Base-by-base conservation (phyloP, 805 yeast genomes). In the Hanseniaspora occidentalis region DNA sequence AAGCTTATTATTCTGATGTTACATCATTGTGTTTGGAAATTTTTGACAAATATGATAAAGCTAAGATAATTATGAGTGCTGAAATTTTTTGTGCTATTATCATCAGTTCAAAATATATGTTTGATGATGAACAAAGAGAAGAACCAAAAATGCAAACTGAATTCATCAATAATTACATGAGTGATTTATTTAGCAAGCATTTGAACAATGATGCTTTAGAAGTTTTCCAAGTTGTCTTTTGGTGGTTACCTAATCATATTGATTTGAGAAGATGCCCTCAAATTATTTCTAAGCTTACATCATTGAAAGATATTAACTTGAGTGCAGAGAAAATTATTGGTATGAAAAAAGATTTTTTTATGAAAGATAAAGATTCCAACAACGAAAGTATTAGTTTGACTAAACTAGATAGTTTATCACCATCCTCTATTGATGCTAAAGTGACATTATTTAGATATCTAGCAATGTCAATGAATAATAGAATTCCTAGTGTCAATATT, bases 151-250 rank as follows among this genome's bases (percentile, higher is more conserved):
- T n/a, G n/a, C n/a, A n/a, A n/a, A n/a, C n/a, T 47, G 51, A 46
- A 0, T 70, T 68, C 39, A 51, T 81, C 18, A 51, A 66, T 1
- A 48, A 45, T 1, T 74, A 73, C 43, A 54, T 83, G 31, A 49
- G 52, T 0, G 47, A 53, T 0, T 67, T 77, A 4, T 64, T 84
- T 25, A 62, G 65, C 6, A 60, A 67, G 25, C 84, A 79, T 36
- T 57, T 89, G 41, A 72, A 84, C 1, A 94, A 85, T 3, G 92
- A 86, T 24, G 79, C 78, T 3, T 59, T 69, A 29, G 71, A 69
- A 16, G 75, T 82, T 31, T 92, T 96, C 96, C 67, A 68, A 26
- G 70, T 84, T 0, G 71, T 84, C 38, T 65, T 79, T 3, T 79
- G 84, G 79, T 80, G 85, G 82, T 52, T 76, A 1, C 81, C 85